Percentiles rank a stretch among this genome's conserved stretches.
Evolutionary conservation across 2,329 filamentous ascomycete species (phyloP).

Genomic region (Xylariaceae sp.): DNA sequence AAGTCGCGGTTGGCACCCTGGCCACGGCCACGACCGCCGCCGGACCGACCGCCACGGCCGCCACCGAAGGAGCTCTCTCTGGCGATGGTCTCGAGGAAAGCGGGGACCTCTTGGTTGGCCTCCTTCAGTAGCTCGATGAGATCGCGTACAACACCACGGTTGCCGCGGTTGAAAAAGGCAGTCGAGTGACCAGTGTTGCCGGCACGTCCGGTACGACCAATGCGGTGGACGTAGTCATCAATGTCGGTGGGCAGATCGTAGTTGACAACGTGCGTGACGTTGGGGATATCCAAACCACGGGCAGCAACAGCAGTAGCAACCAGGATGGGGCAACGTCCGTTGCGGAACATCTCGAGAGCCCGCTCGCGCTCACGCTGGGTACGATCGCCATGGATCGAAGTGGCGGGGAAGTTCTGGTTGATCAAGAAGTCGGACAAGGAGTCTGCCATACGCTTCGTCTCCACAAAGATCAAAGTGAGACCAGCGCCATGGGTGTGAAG

Average conservation of each 20-base stretch:
- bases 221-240: slow-evolving; percentile 97
- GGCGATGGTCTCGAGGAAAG: slow-evolving; percentile 94
- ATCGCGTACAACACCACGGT: slow-evolving; percentile 94
- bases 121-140: slow-evolving; percentile 97
- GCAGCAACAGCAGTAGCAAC: slow-evolving; percentile 96
- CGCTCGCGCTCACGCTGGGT: slow-evolving; percentile 98
- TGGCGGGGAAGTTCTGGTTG: slow-evolving; percentile 97
- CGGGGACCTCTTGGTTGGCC: slow-evolving; percentile 91
- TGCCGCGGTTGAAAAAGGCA: slow-evolving; percentile 99
- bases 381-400: slow-evolving; percentile 96
- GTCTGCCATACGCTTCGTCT: slow-evolving; percentile 99
- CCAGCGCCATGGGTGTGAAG: slow-evolving; percentile 87
- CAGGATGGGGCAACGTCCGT: slow-evolving; percentile 88
- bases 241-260: slow-evolving; percentile 99
- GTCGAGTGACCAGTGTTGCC: slow-evolving; percentile 98
- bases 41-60: slow-evolving; percentile 51
- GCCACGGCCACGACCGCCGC: slow-evolving; percentile 68
- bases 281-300: slow-evolving; percentile 84
- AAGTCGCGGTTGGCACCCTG: slow-evolving; percentile 74
- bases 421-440: slow-evolving; percentile 96
- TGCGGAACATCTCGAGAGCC: slow-evolving; percentile 95
- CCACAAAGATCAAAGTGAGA: slow-evolving; percentile 94
- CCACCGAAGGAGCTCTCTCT: slow-evolving; percentile 83
- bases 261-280: slow-evolving; percentile 96
- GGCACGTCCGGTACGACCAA: slow-evolving; percentile 98